Evolutionary conservation across 2,329 filamentous ascomycete species (phyloP).

Genomic region (Diaporthe vexans): DNA sequence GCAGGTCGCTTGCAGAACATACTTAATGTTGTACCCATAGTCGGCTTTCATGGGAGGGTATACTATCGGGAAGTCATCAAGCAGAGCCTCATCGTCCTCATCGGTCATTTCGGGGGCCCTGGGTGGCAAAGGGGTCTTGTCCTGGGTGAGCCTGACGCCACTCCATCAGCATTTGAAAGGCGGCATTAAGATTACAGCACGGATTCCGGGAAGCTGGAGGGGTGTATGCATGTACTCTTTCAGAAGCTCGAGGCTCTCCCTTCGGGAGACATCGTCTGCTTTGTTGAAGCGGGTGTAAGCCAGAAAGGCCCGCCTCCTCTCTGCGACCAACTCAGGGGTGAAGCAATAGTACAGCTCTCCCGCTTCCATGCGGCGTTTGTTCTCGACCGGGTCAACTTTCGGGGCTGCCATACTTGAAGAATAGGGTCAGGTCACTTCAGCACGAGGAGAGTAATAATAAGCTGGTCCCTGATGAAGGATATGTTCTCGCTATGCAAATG

Average conservation of each 20-base stretch:
- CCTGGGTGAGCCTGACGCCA: slow-evolving; percentile 69
- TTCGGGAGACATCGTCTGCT: slow-evolving; percentile 70
- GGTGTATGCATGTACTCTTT: slow-evolving; percentile 70
- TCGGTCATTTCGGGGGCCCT: slow-evolving; percentile 60
- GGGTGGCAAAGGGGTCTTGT: slow-evolving; percentile 75
- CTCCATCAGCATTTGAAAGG: slow-evolving; percentile 22
- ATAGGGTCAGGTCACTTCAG: background rate
- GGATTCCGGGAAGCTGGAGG: background rate
- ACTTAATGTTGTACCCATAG: slow-evolving; percentile 82
- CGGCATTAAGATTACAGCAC: slow-evolving; percentile 11
- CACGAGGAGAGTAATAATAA: background rate
- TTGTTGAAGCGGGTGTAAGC: slow-evolving; percentile 76
- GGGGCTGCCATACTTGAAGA: slow-evolving; percentile 36
- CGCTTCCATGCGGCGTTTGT: slow-evolving; percentile 69
- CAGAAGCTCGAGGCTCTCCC: slow-evolving; percentile 76
- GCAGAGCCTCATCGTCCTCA: slow-evolving; percentile 75
- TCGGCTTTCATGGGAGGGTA: slow-evolving; percentile 79
- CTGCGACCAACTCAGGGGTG: slow-evolving; percentile 74
- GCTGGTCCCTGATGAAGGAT: background rate
- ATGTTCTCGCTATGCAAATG: slow-evolving; percentile 2
- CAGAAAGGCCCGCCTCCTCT: slow-evolving; percentile 71
- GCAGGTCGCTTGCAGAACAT: slow-evolving; percentile 41
- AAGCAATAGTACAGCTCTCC: slow-evolving; percentile 84
- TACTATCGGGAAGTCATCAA: slow-evolving; percentile 77
- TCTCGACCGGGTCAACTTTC: slow-evolving; percentile 59